phyloP scores from a whole-genome alignment of 495 filamentous ascomycete genomes.

The Oidiodendron maius region DNA sequence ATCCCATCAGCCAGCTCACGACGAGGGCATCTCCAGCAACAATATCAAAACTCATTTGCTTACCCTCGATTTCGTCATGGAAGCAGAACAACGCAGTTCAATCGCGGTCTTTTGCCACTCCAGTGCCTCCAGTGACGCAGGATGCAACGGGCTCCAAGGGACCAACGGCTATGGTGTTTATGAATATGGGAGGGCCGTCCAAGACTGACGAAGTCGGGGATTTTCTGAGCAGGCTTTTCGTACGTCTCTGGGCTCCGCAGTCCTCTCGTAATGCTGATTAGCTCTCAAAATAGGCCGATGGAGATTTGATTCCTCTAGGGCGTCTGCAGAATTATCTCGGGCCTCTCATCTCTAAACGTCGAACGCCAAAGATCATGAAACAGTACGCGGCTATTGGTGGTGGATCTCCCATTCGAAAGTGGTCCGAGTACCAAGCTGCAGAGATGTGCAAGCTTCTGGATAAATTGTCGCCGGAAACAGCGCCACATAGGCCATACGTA shows the following conservation, averaged over 20 bases:
- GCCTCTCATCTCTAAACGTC: slow-evolving; percentile 73
- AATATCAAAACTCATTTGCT: slow-evolving; percentile 19
- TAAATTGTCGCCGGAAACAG: slow-evolving; percentile 80
- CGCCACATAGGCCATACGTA: slow-evolving; percentile 96
- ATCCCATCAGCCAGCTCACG: slow-evolving; percentile 36
- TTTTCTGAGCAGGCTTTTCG: slow-evolving; percentile 93
- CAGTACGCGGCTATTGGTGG: slow-evolving; percentile 96
- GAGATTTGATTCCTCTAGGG: slow-evolving; percentile 92
- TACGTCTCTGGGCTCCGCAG: slow-evolving; percentile 3
- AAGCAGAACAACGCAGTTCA: slow-evolving; percentile 27
- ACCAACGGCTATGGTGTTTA: slow-evolving; percentile 93
- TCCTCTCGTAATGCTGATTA: slow-evolving; percentile 33
- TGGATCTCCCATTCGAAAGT: slow-evolving; percentile 93
- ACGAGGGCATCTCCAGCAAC: slow-evolving; percentile 31
- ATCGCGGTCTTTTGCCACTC: slow-evolving; percentile 54
- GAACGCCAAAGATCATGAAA: slow-evolving; percentile 91
- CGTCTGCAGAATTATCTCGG: slow-evolving; percentile 87
- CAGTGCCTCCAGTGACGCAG: slow-evolving; percentile 70
- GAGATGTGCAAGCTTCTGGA: slow-evolving; percentile 98
- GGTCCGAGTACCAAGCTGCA: slow-evolving; percentile 87
- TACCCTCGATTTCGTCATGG: slow-evolving; percentile 19
- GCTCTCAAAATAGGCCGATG: slow-evolving; percentile 50
- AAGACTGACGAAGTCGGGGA: slow-evolving; percentile 80
- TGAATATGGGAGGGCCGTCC: slow-evolving; percentile 98
- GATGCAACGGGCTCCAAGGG: slow-evolving; percentile 36